Evolutionary conservation across 108 stramenopile genomes (phyloP).

Genomic region (Skeletonema tropicum): DNA sequence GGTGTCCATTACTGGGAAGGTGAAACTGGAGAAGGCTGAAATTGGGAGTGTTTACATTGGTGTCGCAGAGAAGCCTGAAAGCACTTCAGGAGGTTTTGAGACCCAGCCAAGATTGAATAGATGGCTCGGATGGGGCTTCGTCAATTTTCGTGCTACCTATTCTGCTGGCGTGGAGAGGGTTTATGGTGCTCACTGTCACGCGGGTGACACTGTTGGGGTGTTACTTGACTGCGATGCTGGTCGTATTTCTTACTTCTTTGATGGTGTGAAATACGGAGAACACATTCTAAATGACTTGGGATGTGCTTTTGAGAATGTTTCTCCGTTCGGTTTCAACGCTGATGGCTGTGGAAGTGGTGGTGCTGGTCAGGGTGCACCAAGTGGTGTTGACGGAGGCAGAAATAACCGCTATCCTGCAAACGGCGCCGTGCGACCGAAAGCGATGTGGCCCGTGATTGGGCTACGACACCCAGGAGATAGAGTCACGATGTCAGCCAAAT

Average conservation of each 20-base stretch:
- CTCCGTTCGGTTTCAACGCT: constrained; percentile 88
- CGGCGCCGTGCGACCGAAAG: constrained; percentile 70
- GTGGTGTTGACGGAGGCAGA: constrained; percentile 72
- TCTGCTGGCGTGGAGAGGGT: constrained; percentile 87
- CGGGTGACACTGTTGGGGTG: constrained; percentile 94
- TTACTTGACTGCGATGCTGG: constrained; percentile 95
- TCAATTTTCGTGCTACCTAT: constrained; percentile 92
- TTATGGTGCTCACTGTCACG: constrained; percentile 90
- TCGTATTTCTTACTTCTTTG: constrained; percentile 90
- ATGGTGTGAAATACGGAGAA: constrained; percentile 96
- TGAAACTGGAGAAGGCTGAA: constrained; percentile 91
- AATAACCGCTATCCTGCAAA: constrained; percentile 74
- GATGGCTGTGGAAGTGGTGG: constrained; percentile 88
- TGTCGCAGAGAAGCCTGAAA: constrained; percentile 89
- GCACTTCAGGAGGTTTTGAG: constrained; percentile 54
- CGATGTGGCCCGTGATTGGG: constrained; percentile 94
- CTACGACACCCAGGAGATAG: constrained; percentile 90
- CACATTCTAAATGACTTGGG: constrained; percentile 95
- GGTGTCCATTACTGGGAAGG: constrained; percentile 98
- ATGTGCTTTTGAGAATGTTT: constrained; percentile 91
- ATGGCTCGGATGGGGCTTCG: constrained; percentile 92
- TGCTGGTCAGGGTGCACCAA: constrained; percentile 85
- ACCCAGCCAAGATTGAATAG: constrained; percentile 65
- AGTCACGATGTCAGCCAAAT: constrained; percentile 87
- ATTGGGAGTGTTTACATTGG: constrained; percentile 93